Conservation (phyloP, 768 basidiomycete species). For the Xerocomus brunneocitrinus region DNA sequence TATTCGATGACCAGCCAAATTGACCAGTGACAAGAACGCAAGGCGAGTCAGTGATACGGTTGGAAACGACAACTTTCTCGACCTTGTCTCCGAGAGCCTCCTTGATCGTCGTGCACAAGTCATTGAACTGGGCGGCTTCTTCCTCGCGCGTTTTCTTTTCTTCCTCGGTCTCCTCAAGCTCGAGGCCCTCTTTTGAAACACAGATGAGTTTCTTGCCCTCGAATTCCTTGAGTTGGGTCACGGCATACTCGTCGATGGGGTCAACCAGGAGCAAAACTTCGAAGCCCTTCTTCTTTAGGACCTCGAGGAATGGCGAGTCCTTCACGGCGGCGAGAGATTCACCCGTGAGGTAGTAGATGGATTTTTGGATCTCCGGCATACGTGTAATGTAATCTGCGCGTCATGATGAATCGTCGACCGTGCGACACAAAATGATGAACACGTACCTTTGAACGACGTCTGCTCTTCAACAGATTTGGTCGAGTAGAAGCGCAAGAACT, state of each 20-base stretch:
- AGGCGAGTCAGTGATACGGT: constrained; percentile 95
- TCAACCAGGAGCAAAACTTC: constrained; percentile 97
- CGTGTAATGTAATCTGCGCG: constrained; percentile 93
- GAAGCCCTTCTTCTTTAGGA: constrained; percentile 99
- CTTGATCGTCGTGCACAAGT: constrained; percentile 93
- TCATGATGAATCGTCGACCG: neutral
- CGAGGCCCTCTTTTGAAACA: constrained; percentile 98
- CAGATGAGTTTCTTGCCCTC: constrained; percentile 96
- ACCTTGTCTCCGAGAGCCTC: constrained; percentile 99
- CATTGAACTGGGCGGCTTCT: constrained; percentile 76
- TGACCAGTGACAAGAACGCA: constrained; percentile 98
- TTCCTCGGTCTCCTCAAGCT: constrained; percentile 98
- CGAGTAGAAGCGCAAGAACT: constrained; percentile 97
- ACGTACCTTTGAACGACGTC: constrained; percentile 86
- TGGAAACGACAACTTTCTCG: constrained; percentile 97
- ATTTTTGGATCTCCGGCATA: constrained; percentile 98
- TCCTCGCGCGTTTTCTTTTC: constrained; percentile 91
- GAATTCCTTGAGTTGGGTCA: constrained; percentile 98
- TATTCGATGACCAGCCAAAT: constrained; percentile 99
- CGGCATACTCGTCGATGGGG: constrained; percentile 98
- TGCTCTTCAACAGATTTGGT: constrained; percentile 90
- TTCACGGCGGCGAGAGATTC: constrained; percentile 88
- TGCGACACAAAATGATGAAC: neutral
- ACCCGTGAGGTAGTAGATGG: constrained; percentile 98
- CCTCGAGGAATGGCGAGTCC: constrained; percentile 98